Base-by-base conservation (phyloP, 75 land plant genomes). In the Ceratopteris richardii region DNA sequence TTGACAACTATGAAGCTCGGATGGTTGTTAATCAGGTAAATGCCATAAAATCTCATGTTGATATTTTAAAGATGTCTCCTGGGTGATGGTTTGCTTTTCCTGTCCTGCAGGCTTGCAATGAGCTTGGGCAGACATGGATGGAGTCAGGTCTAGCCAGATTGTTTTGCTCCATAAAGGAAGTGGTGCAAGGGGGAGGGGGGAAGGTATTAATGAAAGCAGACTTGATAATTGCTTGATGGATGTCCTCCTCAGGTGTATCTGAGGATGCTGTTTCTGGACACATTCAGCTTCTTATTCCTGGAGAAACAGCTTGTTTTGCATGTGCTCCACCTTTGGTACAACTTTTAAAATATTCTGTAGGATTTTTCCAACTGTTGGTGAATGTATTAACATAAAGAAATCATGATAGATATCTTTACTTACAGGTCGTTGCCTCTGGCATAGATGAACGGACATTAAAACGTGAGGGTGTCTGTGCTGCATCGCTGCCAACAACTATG, bases 231-330 rank as follows among this genome's bases (percentile, higher is more conserved):
- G 9, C 7, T 33, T 33, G 9, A 4, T 3, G 37, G 37, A 9
- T 24, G 29, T 17, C 22, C 58, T 0, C 18, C 59, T 30, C 80
- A 90, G 97, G 97, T 66, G 98, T 93, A 41, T 93, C 98, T 28
- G 98, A 93, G 65, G 84, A 93, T 85, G 98, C 98, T 61, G 98
- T 93, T 42, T 93, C 98, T 47, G 96, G 98, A 55, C 98, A 89
- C 67, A 93, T 93, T 54, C 98, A 93, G 40, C 61, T 93, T 61
- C 66, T 93, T 60, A 72, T 88, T 72, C 96, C 96, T 61, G 98
- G 98, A 18, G 98, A 93, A 76, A 93, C 98, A 52, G 98, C 98
- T 54, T 93, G 98, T 62, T 93, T 93, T 78, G 95, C 98, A 40
- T 93, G 98, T 79, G 98, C 86, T 51, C 98, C 95, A 51, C 97